Conservation (phyloP, 148 eudicot species). For the Polygonum aviculare region DNA sequence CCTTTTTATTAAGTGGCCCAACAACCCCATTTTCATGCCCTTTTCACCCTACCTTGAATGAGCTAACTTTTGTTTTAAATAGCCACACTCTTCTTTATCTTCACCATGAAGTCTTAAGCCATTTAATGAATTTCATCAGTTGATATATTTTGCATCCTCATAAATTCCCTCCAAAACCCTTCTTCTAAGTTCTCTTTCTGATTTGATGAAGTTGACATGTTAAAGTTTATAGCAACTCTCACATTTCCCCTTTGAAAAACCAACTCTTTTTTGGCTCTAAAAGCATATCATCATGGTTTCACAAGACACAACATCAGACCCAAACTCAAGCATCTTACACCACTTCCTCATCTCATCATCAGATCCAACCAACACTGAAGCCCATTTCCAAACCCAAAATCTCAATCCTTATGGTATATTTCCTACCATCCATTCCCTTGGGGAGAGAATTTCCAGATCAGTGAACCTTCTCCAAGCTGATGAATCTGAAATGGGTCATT, state of each 20-base stretch:
- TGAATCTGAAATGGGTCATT: constrained; percentile 33
- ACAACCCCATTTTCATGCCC: constrained; percentile 12
- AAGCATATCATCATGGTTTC: constrained; percentile 41
- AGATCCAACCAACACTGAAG: constrained; percentile 21
- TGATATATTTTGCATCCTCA: constrained; percentile 14
- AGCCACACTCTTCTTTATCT: background rate
- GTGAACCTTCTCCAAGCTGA: constrained; percentile 33
- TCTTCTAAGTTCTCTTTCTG: constrained; percentile 11
- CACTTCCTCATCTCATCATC: constrained; percentile 50
- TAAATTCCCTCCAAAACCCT: background rate
- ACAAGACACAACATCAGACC: constrained; percentile 37
- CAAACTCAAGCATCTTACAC: constrained; percentile 46
- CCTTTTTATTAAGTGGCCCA: constrained; percentile 16
- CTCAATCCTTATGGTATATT: constrained; percentile 34
- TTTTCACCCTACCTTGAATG: constrained; percentile 1
- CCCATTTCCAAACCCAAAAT: constrained; percentile 18
- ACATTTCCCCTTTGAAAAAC: background rate
- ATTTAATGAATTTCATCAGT: background rate
- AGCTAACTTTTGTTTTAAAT: background rate
- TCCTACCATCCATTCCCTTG: constrained; percentile 10
- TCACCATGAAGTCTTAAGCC: constrained; percentile 8
- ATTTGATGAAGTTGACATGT: constrained; percentile 41
- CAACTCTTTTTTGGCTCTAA: background rate
- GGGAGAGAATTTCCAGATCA: constrained; percentile 16
- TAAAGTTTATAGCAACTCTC: constrained; percentile 25